These are phyloP conservation scores for Metrosideros polymorpha DNA, from an alignment of 441 rosid genomes.

Conservation along the genomic window DNA sequence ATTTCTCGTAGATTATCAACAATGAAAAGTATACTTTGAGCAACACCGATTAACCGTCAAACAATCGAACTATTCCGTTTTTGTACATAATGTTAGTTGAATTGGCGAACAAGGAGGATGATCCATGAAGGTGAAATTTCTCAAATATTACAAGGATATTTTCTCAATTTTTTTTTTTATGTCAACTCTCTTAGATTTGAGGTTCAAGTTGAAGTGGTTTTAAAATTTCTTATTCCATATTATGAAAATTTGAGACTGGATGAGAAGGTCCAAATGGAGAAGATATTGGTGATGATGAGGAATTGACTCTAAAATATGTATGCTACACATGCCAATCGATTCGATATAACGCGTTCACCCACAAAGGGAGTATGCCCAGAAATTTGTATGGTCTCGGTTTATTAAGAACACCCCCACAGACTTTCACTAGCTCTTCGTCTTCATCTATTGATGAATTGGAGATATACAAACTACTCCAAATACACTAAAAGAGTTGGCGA, in stretches of 20 bases:
- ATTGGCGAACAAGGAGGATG: neutral
- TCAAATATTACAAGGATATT: neutral
- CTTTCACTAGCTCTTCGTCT: neutral
- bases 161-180: rapidly evolving
- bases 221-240: neutral
- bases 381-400: neutral
- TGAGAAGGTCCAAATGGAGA: neutral
- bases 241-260: neutral
- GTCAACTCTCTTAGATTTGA: neutral
- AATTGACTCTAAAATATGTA: neutral
- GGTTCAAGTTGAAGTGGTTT: neutral
- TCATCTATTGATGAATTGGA: neutral
- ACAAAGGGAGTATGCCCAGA: neutral
- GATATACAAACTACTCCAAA: neutral
- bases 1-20: neutral
- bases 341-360: neutral
- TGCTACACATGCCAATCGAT: neutral
- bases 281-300: neutral
- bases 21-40: neutral
- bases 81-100: neutral
- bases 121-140: neutral
- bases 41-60: neutral
- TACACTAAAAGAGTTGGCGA: neutral
- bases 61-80: neutral
- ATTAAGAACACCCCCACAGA: neutral